Conservation (phyloP, 495 filamentous ascomycete species). For the Aspergillus incahuasiensis region DNA sequence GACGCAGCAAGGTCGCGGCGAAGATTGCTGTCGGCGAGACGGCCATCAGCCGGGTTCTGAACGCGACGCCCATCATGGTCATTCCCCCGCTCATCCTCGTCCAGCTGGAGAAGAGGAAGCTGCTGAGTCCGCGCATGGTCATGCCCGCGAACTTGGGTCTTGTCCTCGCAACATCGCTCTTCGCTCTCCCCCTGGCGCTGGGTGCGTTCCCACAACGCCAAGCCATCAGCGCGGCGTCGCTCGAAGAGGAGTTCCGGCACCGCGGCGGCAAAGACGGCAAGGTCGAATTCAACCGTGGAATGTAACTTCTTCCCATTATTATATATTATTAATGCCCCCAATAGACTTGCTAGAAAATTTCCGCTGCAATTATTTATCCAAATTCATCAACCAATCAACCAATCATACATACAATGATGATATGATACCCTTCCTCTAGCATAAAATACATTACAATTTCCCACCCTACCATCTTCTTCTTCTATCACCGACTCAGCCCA, state of each 20-base stretch:
- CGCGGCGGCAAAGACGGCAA: conserved; percentile 62
- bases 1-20: conserved; percentile 83
- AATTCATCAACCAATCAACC: too few relatives aligned
- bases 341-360: background rate
- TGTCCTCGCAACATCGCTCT: conserved; percentile 72
- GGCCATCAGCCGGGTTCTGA: conserved; percentile 80
- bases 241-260: conserved; percentile 81
- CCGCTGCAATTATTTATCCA: background rate
- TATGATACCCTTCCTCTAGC: too few relatives aligned
- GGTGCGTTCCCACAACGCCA: conserved; percentile 91
- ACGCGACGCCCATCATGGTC: conserved; percentile 95
- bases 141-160: conserved; percentile 76
- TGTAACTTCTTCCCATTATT: conserved; percentile 38
- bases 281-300: conserved; percentile 89
- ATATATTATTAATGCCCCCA: background rate
- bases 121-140: conserved; percentile 70
- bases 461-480: background rate
- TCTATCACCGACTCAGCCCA: background rate
- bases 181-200: conserved; percentile 78
- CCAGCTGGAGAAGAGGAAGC: conserved; percentile 55
- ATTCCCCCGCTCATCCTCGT: conserved; percentile 81
- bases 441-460: too few relatives aligned
- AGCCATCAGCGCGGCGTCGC: conserved; percentile 59
- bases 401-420: too few relatives aligned
- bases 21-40: conserved; percentile 87